Base-by-base conservation (phyloP, 2,329 filamentous ascomycete species). In the Exophiala sp. region DNA sequence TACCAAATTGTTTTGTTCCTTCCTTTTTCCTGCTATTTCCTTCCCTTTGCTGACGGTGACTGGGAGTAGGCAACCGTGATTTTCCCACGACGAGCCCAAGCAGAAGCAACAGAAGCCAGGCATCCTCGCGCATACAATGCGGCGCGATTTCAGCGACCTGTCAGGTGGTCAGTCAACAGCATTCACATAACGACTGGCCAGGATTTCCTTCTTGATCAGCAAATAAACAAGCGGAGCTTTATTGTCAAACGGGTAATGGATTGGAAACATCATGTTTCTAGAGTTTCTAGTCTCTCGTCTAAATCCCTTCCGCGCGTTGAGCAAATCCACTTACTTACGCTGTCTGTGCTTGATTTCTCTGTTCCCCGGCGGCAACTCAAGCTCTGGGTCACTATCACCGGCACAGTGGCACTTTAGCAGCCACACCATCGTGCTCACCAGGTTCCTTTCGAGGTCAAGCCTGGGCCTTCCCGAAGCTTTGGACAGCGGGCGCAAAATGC, bases 251-350 rank as follows among this genome's bases (percentile, higher is more conserved):
- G 33, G 44, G 29, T 14, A 35, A 12, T 47, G 45, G 35, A 29
- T 33, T 34, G 33, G 18, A 9, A 46, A 21, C 41, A 46, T 14
- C 7, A 42, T 49, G 47, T 38, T 52, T 52, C 49, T 40, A 52
- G 35, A 9, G 50, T 33, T 52, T 52, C 43, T 52, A 52, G 41
- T 47, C 42, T 47, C 43, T 46, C 49, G 49, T 39, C 42, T 33
- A 52, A 12, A 24, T 18, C 34, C 7, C 43, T 43, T 38, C 41
- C 41, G 32, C 33, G 35, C 49, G 34, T 44, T 48, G 18, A 48
- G 18, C n/a, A 32, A 39, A 36, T n/a, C 32, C 32, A 48, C 33
- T 29, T 12, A 5, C 41, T 29, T 11, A 43, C 20, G 40, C 7
- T 42, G 16, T 24, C 24, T 29, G 24, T 29, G 24, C 24, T 29